Evolutionary conservation across 1,139 yeast species (phyloP).

Genomic region (Lodderomyces beijingensis): DNA sequence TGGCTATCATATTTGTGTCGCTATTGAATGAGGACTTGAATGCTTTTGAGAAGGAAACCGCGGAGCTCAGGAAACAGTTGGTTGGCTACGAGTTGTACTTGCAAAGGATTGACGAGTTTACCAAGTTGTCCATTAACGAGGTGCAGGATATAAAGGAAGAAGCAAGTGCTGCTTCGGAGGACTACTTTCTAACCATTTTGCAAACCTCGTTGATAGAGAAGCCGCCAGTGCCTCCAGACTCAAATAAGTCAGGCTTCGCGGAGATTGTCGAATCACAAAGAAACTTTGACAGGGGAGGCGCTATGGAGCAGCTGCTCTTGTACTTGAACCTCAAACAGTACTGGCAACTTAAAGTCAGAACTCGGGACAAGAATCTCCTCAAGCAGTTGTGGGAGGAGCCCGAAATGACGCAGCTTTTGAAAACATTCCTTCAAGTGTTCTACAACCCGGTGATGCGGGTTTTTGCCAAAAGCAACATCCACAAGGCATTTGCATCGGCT

Average conservation of each 20-base stretch:
- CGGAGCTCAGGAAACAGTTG: slow-evolving; percentile 29
- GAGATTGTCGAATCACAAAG: background rate
- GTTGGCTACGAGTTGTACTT: slow-evolving; percentile 19
- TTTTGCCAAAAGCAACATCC: slow-evolving; percentile 72
- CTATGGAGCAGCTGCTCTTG: slow-evolving; percentile 17
- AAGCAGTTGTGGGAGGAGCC: slow-evolving; percentile 84
- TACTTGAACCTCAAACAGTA: slow-evolving; percentile 55
- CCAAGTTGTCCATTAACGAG: slow-evolving; percentile 13
- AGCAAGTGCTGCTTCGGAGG: slow-evolving; percentile 18
- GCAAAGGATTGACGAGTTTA: slow-evolving; percentile 25
- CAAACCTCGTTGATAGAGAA: slow-evolving; percentile 20
- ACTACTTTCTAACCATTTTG: slow-evolving; percentile 18
- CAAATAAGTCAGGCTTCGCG: slow-evolving; percentile 2
- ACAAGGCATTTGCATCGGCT: slow-evolving; percentile 68
- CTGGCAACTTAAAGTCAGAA: slow-evolving; percentile 61
- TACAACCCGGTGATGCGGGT: slow-evolving; percentile 80
- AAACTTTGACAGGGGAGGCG: slow-evolving; percentile 3
- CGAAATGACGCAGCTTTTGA: slow-evolving; percentile 64
- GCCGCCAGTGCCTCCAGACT: too few relatives aligned
- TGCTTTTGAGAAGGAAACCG: slow-evolving; percentile 55
- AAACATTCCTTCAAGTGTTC: slow-evolving; percentile 69
- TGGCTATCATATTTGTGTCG: slow-evolving; percentile 68
- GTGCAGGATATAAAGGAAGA: slow-evolving; percentile 23
- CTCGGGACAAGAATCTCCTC: slow-evolving; percentile 69
- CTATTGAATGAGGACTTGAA: slow-evolving; percentile 75